Percentiles rank a stretch among this genome's conserved stretches.
phyloP scores from a whole-genome alignment of 192 early-diverging fungal species.

The Backusella mclennaniae region DNA sequence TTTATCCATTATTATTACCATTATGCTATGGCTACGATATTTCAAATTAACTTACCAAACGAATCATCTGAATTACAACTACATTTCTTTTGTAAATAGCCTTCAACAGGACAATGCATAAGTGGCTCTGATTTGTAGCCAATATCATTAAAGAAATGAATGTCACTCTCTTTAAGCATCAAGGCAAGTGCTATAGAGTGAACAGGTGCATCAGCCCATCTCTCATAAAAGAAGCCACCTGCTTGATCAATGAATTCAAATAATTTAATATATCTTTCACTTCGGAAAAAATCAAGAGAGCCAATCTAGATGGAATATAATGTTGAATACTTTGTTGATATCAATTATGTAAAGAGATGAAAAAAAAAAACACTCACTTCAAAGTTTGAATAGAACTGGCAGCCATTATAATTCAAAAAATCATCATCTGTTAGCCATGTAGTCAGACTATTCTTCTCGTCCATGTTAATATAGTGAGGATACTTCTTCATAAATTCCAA shows the following conservation, averaged over 20 bases:
- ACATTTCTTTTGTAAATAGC: slow-evolving; percentile 13
- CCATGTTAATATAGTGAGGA: slow-evolving; percentile 33
- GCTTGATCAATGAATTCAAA: slow-evolving; percentile 57
- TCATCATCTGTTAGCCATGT: slow-evolving; percentile 50
- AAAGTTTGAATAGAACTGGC: slow-evolving; percentile 80
- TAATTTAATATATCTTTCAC: slow-evolving; percentile 50
- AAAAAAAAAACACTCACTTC: slow-evolving; percentile 27
- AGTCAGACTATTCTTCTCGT: slow-evolving; percentile 23
- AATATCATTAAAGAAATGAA: slow-evolving; percentile 32
- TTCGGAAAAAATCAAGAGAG: slow-evolving; percentile 52
- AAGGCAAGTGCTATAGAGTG: slow-evolving; percentile 24
- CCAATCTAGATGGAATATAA: slow-evolving; percentile 44
- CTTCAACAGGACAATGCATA: slow-evolving; percentile 21
- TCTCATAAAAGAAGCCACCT: slow-evolving; percentile 17
- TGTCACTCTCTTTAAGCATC: background rate
- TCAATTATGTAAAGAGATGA: background rate
- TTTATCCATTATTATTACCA: background rate
- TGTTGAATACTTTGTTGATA: background rate
- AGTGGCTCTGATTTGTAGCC: slow-evolving; percentile 13
- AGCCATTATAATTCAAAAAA: slow-evolving; percentile 57
- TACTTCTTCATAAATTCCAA: slow-evolving; percentile 49
- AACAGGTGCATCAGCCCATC: slow-evolving; percentile 28
- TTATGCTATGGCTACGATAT: background rate
- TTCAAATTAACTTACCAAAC: slow-evolving; percentile 12
- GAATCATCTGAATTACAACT: slow-evolving; percentile 12